Evolutionary conservation across 768 basidiomycete genomes (phyloP).

Genomic region (Suillus luteus): DNA sequence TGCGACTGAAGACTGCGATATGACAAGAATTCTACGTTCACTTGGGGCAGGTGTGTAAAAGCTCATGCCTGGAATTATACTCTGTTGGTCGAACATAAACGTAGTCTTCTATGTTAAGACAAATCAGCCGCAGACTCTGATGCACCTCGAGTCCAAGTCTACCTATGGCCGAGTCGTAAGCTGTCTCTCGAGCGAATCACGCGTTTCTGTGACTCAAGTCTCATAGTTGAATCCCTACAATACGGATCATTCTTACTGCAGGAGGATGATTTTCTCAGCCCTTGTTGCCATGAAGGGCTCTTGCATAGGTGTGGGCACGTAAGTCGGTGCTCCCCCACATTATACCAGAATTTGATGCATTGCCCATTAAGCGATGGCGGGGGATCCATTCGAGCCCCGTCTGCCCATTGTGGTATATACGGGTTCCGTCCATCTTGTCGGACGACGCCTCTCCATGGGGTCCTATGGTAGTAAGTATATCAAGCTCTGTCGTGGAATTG

Average conservation of each 20-base stretch:
- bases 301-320: conserved; percentile 46
- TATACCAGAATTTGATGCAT: neutral
- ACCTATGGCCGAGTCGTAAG: conserved; percentile 36
- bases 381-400: conserved; percentile 42
- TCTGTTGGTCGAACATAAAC: conserved; percentile 14
- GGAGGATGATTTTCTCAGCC: conserved; percentile 57
- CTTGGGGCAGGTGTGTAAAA: conserved; percentile 42
- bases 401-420: conserved; percentile 40
- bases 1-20: conserved; percentile 27
- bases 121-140: conserved; percentile 44
- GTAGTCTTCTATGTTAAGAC: conserved; percentile 47
- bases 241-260: conserved; percentile 38
- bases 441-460: conserved; percentile 27
- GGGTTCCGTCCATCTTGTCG: conserved; percentile 41
- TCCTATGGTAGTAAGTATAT: conserved; percentile 24
- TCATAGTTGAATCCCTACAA: conserved; percentile 48
- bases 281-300: conserved; percentile 48
- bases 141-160: conserved; percentile 40
- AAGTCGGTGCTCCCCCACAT: conserved; percentile 18
- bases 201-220: neutral
- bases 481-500: neutral
- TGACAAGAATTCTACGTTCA: conserved; percentile 40
- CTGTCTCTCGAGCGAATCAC: neutral
- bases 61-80: neutral
- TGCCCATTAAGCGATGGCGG: conserved; percentile 30